A percentile compares a stretch with the other conserved stretches of the same genome.
These are phyloP conservation scores for Cenchrus purpureus DNA, from an alignment of 176 grass and related monocot genomes.

Conservation along the genomic window DNA sequence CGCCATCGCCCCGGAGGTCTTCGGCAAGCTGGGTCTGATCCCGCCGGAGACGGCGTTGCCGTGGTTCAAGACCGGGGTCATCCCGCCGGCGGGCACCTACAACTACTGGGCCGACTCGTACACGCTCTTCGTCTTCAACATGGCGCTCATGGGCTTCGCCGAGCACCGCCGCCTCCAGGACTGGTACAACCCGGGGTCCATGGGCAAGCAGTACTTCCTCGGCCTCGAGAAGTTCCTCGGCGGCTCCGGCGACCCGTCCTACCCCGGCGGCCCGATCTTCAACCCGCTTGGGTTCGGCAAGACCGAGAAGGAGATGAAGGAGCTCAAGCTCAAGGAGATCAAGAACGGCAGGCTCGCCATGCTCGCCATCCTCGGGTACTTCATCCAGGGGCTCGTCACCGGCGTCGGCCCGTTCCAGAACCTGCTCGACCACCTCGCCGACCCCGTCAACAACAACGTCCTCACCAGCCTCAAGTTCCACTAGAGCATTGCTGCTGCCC, in stretches of 20 bases:
- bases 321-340: conserved; percentile 87
- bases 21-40: conserved; percentile 75
- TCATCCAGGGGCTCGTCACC: conserved; percentile 69
- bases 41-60: conserved; percentile 83
- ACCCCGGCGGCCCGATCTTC: conserved; percentile 86
- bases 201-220: conserved; percentile 93
- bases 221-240: conserved; percentile 79
- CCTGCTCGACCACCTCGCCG: conserved; percentile 84
- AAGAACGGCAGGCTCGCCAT: conserved; percentile 89
- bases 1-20: conserved; percentile 66
- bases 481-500: conserved; percentile 22
- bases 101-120: conserved; percentile 91
- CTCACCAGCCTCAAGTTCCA: conserved; percentile 99
- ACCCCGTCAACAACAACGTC: conserved; percentile 93
- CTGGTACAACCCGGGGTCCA: conserved; percentile 86
- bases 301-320: conserved; percentile 76
- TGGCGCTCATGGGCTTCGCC: conserved; percentile 94
- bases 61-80: conserved; percentile 91
- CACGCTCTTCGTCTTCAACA: conserved; percentile 92
- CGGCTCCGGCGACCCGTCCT: conserved; percentile 75
- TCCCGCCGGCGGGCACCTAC: conserved; percentile 90
- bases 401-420: conserved; percentile 89
- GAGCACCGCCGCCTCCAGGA: conserved; percentile 98
- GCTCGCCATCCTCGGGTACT: conserved; percentile 79
- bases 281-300: conserved; percentile 89